Evolutionary conservation across 2,329 filamentous ascomycete species (phyloP).

Genomic region (Aquanectria penicillioides): DNA sequence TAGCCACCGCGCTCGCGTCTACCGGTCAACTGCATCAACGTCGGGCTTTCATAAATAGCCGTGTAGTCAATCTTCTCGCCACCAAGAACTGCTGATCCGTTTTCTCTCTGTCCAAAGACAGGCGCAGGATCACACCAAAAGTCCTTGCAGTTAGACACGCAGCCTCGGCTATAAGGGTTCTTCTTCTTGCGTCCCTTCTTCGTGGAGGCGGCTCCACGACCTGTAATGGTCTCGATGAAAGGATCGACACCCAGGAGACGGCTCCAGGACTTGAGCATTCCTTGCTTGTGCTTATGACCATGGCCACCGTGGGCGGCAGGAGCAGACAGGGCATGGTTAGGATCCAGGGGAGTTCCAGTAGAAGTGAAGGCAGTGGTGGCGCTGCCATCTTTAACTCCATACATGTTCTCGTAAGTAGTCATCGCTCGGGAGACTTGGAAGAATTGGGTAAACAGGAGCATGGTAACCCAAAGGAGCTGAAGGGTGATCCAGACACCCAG

Average conservation of each 20-base stretch:
- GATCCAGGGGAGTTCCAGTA: conserved; percentile 76
- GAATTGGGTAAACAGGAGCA: conserved; percentile 94
- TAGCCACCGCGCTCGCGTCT: conserved; percentile 66
- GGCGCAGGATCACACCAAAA: conserved; percentile 95
- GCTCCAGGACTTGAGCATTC: conserved; percentile 82
- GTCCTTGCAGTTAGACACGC: conserved; percentile 90
- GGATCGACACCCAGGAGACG: conserved; percentile 90
- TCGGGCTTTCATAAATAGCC: conserved; percentile 86
- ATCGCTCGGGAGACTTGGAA: conserved; percentile 91
- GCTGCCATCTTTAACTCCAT: conserved; percentile 70
- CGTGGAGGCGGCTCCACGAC: conserved; percentile 74
- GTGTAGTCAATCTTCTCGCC: conserved; percentile 88
- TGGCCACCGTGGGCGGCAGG: conserved; percentile 55
- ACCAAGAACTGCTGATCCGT: conserved; percentile 78
- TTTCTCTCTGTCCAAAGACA: conserved; percentile 78
- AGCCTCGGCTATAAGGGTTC: conserved; percentile 88
- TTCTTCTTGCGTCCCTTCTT: conserved; percentile 65
- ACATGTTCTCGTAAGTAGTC: conserved; percentile 98
- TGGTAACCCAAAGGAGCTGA: conserved; percentile 95
- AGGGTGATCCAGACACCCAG: conserved; percentile 81
- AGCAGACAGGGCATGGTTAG: conserved; percentile 70
- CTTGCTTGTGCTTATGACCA: conserved; percentile 65
- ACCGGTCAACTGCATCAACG: conserved; percentile 67
- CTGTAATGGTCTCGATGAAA: conserved; percentile 91
- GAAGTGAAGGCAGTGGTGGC: conserved; percentile 82